These are phyloP conservation scores for Globisporangium alternatum DNA, from an alignment of 352 stramenopile genomes.

Conservation along the genomic window DNA sequence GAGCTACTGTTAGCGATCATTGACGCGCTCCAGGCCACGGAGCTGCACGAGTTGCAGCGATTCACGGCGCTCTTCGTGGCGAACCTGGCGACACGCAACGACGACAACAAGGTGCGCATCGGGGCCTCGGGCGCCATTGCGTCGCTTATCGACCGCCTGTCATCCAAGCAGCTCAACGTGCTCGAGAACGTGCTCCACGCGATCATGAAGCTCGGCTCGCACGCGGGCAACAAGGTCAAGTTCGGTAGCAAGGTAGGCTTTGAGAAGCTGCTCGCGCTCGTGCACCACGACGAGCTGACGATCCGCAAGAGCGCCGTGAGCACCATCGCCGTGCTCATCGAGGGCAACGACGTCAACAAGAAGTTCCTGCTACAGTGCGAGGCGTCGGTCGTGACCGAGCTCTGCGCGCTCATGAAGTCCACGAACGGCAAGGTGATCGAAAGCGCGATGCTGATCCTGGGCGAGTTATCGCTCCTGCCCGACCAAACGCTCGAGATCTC, in stretches of 20 bases:
- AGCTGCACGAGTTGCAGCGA: slow-evolving; percentile 54
- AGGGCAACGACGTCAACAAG: slow-evolving; percentile 73
- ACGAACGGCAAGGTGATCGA: slow-evolving; percentile 69
- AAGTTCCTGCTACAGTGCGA: slow-evolving; percentile 63
- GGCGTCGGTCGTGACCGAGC: slow-evolving; percentile 40
- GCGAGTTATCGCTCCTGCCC: slow-evolving; percentile 55
- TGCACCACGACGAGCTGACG: slow-evolving; percentile 60
- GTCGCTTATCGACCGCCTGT: slow-evolving; percentile 57
- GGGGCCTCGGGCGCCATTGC: slow-evolving; percentile 40
- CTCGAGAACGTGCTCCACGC: slow-evolving; percentile 69
- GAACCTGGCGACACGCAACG: slow-evolving; percentile 55
- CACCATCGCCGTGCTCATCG: slow-evolving; percentile 55
- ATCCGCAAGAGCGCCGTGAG: slow-evolving; percentile 64
- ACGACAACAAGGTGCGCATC: slow-evolving; percentile 56
- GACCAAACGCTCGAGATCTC: slow-evolving; percentile 71
- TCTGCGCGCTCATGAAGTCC: slow-evolving; percentile 60
- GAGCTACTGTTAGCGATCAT: slow-evolving; percentile 34
- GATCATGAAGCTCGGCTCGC: slow-evolving; percentile 61
- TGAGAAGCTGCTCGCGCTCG: slow-evolving; percentile 58
- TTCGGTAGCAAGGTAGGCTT: slow-evolving; percentile 71
- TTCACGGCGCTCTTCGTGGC: slow-evolving; percentile 56
- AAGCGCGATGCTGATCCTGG: slow-evolving; percentile 65
- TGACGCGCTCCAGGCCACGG: slow-evolving; percentile 35
- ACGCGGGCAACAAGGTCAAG: slow-evolving; percentile 79
- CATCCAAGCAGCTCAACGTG: slow-evolving; percentile 62